Base-by-base conservation (phyloP, 1,284 basidiomycete species). In the Trichosporon faecale region DNA sequence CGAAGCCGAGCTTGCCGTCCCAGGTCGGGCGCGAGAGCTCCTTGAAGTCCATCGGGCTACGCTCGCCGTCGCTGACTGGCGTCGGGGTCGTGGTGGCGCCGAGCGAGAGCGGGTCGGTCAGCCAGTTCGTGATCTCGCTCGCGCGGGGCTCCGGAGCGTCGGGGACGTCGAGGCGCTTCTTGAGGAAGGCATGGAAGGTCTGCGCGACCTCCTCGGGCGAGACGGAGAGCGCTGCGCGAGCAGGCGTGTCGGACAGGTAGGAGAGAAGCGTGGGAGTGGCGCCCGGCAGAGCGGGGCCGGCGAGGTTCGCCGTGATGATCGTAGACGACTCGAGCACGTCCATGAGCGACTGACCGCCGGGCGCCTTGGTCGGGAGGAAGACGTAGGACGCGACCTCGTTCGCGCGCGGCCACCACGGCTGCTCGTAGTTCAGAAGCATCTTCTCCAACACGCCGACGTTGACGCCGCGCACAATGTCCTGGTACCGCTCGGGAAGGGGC, bases 41-140 rank as follows among this genome's bases (percentile, higher is more conserved):
- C 66, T 84, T 81, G 68, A 86, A 85, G 77, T 86, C 85, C 75
- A 86, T 75, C 4, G 86, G 86, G 33, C 78, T 77, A 14, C 81
- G 66, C 70, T 80, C 82, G n/a, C 81, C 81, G 16, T 79, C 74
- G 5, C 76, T 78, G 18, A 84, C 74, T 21, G 82, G 80, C 5
- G 82, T 78, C 0, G 86, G 86, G 9, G 86, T 85, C 3, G 85
- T 85, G 0, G 86, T 87, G 0, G 86, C 86, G 5, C 86, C 86
- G 29, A 75, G 75, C 0, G 85, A 81, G 73, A 82, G 84, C 16
- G 82, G 77, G 71, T 86, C 86, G n/a, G 76, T 76, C 2, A 81
- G 73, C 86, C 86, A 87, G 11, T 78, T 65, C 2, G 85, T 85
- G 52, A 85, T 70, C n/a, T 72, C 73, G 2, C 68, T 71, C 6